Conservation (phyloP, 1,284 basidiomycete genomes). For the Heliocybe sulcata region DNA sequence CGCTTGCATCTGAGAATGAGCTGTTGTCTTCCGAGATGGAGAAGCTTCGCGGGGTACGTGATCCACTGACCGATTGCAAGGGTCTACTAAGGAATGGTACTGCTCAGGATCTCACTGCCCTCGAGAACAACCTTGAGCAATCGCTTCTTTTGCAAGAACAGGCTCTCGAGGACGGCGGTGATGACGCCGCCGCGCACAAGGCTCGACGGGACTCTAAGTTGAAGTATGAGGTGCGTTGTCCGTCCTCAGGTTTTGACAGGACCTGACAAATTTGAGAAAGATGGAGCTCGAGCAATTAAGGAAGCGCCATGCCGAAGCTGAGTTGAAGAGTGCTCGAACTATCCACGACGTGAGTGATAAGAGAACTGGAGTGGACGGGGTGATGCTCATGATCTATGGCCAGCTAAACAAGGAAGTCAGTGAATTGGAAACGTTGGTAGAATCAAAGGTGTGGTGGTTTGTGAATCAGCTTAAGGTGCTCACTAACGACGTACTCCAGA, state of each 20-base stretch:
- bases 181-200: slow-evolving; percentile 26
- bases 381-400: slow-evolving; percentile 6
- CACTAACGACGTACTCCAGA: slow-evolving; percentile 33
- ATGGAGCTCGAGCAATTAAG: slow-evolving; percentile 61
- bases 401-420: slow-evolving; percentile 88
- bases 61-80: neutral
- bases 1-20: slow-evolving; percentile 72
- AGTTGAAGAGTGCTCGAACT: slow-evolving; percentile 64
- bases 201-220: slow-evolving; percentile 40
- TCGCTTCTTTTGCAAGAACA: slow-evolving; percentile 46
- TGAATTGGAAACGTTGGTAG: slow-evolving; percentile 83
- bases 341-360: slow-evolving; percentile 56
- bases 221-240: slow-evolving; percentile 43
- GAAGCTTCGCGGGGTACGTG: slow-evolving; percentile 64
- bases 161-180: slow-evolving; percentile 21
- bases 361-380: slow-evolving; percentile 3
- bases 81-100: neutral
- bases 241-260: slow-evolving; percentile 1
- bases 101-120: slow-evolving; percentile 58
- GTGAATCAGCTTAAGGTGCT: neutral
- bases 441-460: slow-evolving; percentile 62
- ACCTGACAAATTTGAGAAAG: slow-evolving; percentile 23
- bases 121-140: slow-evolving; percentile 74
- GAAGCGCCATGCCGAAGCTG: slow-evolving; percentile 59
- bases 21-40: slow-evolving; percentile 68